Evolutionary conservation across 2,329 filamentous ascomycete genomes (phyloP).

Genomic region (Trichothecium roseum): DNA sequence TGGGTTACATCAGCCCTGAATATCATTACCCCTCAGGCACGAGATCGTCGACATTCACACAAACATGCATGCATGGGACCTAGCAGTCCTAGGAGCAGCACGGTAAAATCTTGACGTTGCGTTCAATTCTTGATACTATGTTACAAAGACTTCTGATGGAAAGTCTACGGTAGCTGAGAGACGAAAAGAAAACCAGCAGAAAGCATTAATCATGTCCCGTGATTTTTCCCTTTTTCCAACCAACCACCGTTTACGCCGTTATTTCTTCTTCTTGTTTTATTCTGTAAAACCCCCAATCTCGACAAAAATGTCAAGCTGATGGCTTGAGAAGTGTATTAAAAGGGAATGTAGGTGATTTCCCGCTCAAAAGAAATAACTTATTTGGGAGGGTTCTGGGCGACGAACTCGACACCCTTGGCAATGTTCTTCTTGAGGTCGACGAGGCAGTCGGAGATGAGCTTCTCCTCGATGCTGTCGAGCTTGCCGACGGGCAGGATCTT

Average conservation of each 20-base stretch:
- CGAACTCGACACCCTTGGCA: constrained; percentile 67
- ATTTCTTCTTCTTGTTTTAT: too few species aligned
- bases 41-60: too few species aligned
- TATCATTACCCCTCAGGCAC: too few species aligned
- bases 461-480: constrained; percentile 77
- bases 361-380: constrained; percentile 23
- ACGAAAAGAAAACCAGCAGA: constrained; percentile 3
- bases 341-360: not conserved
- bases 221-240: not conserved
- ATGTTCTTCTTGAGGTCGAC: constrained; percentile 90
- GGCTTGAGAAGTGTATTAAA: not conserved
- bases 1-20: too few species aligned
- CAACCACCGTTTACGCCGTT: too few species aligned
- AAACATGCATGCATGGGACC: too few species aligned
- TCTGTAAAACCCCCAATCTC: too few species aligned
- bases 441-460: constrained; percentile 77
- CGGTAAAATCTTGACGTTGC: too few species aligned
- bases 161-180: constrained; percentile 21
- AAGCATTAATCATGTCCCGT: not conserved
- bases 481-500: constrained; percentile 84
- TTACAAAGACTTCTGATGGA: constrained; percentile 24
- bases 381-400: constrained; percentile 48
- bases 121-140: constrained; percentile 12
- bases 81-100: too few species aligned
- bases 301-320: not conserved